Percentiles rank a stretch among this genome's conserved stretches.
phyloP scores from a whole-genome alignment of 805 yeast genomes.

The Suhomyces pyralidae region DNA sequence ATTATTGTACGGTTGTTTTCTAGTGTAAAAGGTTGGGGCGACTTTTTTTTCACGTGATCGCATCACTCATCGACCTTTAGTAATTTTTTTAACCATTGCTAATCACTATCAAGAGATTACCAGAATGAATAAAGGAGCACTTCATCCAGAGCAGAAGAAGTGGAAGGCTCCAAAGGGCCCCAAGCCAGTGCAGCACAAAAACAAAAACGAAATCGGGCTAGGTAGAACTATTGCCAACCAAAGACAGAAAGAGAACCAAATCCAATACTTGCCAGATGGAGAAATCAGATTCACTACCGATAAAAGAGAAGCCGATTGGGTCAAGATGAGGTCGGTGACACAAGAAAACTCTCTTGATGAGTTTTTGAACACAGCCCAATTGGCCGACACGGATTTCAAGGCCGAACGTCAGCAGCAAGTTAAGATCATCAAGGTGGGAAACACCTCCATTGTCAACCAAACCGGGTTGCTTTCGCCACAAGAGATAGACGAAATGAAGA shows the following conservation, averaged over 20 bases:
- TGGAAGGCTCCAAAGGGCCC: slow-evolving; percentile 94
- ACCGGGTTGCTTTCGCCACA: slow-evolving; percentile 57
- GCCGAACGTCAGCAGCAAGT: slow-evolving; percentile 85
- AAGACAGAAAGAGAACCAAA: slow-evolving; percentile 63
- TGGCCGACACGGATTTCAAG: slow-evolving; percentile 93
- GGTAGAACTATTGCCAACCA: slow-evolving; percentile 82
- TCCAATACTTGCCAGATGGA: slow-evolving; percentile 77
- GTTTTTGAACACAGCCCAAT: slow-evolving; percentile 89
- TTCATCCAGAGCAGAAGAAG: slow-evolving; percentile 55
- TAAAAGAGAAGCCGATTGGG: slow-evolving; percentile 84
- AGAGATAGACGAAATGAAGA: slow-evolving; percentile 59
- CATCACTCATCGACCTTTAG: neutral
- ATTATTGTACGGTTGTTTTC: no score
- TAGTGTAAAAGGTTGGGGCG: no score
- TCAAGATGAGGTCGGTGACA: slow-evolving; percentile 86
- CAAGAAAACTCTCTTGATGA: slow-evolving; percentile 94
- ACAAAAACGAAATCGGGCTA: slow-evolving; percentile 78
- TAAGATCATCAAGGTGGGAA: slow-evolving; percentile 74
- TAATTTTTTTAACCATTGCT: slow-evolving; percentile 1
- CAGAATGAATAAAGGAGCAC: slow-evolving; percentile 34
- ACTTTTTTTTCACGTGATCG: neutral
- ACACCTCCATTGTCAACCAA: slow-evolving; percentile 39
- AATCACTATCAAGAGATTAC: slow-evolving; percentile 12
- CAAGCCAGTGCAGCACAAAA: slow-evolving; percentile 79
- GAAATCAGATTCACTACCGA: slow-evolving; percentile 86